phyloP scores from a whole-genome alignment of 495 filamentous ascomycete genomes.

The Neurospora sublineolata region DNA sequence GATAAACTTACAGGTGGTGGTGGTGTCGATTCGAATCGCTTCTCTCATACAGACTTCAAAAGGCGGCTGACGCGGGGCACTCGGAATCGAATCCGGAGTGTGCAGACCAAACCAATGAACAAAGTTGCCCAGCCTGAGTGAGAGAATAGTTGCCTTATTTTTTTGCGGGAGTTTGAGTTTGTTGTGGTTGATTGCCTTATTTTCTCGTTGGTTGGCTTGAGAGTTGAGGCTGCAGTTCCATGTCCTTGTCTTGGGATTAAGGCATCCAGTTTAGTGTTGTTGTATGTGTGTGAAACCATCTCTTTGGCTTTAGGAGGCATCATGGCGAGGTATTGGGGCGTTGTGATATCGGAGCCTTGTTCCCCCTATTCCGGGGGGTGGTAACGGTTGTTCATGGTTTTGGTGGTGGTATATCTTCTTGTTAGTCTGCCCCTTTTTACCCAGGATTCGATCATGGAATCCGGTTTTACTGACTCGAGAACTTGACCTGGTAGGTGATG shows the following conservation, averaged over 20 bases:
- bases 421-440: neutral
- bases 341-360: neutral
- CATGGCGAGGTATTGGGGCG: neutral
- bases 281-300: neutral
- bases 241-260: neutral
- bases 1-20: neutral
- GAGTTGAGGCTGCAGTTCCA: neutral
- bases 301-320: neutral
- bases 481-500: neutral
- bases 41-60: neutral
- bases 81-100: neutral
- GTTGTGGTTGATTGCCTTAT: neutral
- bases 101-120: neutral
- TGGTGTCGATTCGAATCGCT: neutral
- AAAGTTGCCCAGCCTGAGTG: neutral
- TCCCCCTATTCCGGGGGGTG: neutral
- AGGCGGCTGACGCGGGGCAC: neutral
- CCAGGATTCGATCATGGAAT: neutral
- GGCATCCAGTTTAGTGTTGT: neutral
- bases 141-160: neutral
- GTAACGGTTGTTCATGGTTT: neutral
- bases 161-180: rapidly evolving
- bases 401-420: neutral
- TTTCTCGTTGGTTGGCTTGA: neutral
- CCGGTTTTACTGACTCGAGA: neutral